Base-by-base conservation (phyloP, 176 grass and related monocot genomes). In the Phoenix roebelenii region DNA sequence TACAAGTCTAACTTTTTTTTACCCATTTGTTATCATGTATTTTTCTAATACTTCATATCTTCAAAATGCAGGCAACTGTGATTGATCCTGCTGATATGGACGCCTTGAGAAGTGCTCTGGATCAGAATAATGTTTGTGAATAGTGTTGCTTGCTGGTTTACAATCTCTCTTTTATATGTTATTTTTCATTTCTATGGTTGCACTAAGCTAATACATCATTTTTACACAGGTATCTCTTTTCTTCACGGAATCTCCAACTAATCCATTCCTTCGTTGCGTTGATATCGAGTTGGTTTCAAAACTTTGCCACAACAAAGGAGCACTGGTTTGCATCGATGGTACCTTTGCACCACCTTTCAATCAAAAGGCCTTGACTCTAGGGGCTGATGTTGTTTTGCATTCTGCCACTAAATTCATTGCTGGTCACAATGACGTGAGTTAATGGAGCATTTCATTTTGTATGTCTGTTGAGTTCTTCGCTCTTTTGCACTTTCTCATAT, bases 391-490 rank as follows among this genome's bases (percentile, higher is more conserved):
- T 70, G 87, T 89, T 71, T 70, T 98, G 64, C 93, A 98, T 87
- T 98, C 93, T 50, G 93, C 93, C 30, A 98, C 93, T 0, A 98
- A 98, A 57, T 98, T 92, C 65, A 98, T 98, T 75, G 93, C 73
- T 69, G 93, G 93, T 28, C 93, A 98, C 50, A 98, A 98, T 81
- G 93, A 98, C 49, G 93, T 98, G 39, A 85, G 93, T 85, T 54
- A 50, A 60, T 68, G 23, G 35, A 54, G 22, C 29, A 48, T 16
- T 16, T 56, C 49, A 7, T 65, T 3, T 52, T 35, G 32, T 35
- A 28, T 4, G 1, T 35, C 32, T 35, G 6, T 35, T 35, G 26
- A 28, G 26, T 35, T 35, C 32, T 9, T 35, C 9, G 7, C 32
- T 9, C 32, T 35, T 35, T 10, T 35, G 32, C 32, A 10, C 32